Base-by-base conservation (phyloP, 768 basidiomycete species). In the button mushroom (Agaricus bisporus) region DNA sequence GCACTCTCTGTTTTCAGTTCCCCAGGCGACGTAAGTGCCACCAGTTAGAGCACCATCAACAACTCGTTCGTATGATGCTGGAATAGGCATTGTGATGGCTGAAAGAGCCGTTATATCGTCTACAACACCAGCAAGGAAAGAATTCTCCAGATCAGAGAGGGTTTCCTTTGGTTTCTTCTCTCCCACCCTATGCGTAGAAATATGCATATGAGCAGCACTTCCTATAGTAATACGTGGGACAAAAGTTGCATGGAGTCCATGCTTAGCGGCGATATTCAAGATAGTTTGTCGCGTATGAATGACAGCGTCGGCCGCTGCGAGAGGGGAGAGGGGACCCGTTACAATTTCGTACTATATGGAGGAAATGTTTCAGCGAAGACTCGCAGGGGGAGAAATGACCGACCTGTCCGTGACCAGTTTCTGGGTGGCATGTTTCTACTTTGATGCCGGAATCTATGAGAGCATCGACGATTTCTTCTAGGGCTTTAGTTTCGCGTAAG, bases 1-100 rank as follows among this genome's bases (percentile, higher is more conserved):
- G 1, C 74, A 70, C 62, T 89, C 86, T 41, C 82, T 78, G 64
- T 86, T 86, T 41, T 88, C 83, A 8, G 76, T 74, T 0, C 87
- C 88, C 82, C 83, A 89, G 55, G 67, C 72, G 32, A 80, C 76
- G 61, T 79, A 85, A 0, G 86, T 88, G 6, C 88, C 88, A 25
- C 88, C 85, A 0, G 81, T 75, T 83, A 84, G 86, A 17, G 78
- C 70, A 1, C 84, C 83, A 58, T 90, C 88, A 8, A 48, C 50
- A 62, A 89, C 72, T 11, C 88, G 78, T 11, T 71, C 67, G 65
- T 86, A 90, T 0, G 88, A 90, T 0, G 81, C 76, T 0, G 71
- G 63, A 1, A 76, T 77, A 4, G 88, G 85, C 1, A 85, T 67
- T 0, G 80, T 85, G 46, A 89, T 65, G 0, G 78, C 80, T 11